Base-by-base conservation (phyloP, 2,329 filamentous ascomycete species). In the Alternaria solani region DNA sequence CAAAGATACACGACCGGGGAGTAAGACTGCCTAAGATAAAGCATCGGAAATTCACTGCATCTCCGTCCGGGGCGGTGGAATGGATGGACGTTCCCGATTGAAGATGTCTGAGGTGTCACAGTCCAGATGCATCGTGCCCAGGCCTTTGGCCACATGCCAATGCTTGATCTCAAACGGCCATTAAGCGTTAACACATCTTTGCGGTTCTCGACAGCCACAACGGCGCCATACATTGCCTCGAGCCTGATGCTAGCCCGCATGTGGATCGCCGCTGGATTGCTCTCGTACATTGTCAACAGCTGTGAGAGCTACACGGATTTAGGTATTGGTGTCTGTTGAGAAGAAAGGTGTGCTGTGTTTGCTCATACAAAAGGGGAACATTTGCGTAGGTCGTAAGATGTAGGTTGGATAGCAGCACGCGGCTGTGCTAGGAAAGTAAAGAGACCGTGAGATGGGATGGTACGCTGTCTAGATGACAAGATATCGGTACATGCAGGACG, bases 261-360 rank as follows among this genome's bases (percentile, higher is more conserved):
- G 20, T 59, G 51, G 0, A 68, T 73, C 12, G 68, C 73, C 4
- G 62, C 34, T 0, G 69, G 69, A 48, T 16, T 75, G 23, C 12
- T 66, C 38, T 54, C 75, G 68, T 28, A 72, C 73, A 30, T 71
- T 63, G 58, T 75, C 71, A 30, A 34, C 18, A 9, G 44, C n/a
- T 11, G 44, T 47, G 3, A 47, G 44, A 32, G 44, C 18, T 14
- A 7, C 11, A 18, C 26, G 1, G 18, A 32, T 18, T 20, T 47
- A n/a, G 9, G n/a, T 32, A 30, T 32, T 32, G 44, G 26, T 23
- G 30, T 47, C 14, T 36, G 14, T 36, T 36, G 32, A 36, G 14
- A 12, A 36, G 14, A 12, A 16, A 4, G 14, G 14, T 16, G 32
- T 36, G 12, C n/a, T 36, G 32, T 14, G 32, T 16, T 36, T 16